A percentile compares a stretch with the other conserved stretches of the same genome.
Conservation (phyloP, 495 filamentous ascomycete species). For the Penicillium alfredii region DNA sequence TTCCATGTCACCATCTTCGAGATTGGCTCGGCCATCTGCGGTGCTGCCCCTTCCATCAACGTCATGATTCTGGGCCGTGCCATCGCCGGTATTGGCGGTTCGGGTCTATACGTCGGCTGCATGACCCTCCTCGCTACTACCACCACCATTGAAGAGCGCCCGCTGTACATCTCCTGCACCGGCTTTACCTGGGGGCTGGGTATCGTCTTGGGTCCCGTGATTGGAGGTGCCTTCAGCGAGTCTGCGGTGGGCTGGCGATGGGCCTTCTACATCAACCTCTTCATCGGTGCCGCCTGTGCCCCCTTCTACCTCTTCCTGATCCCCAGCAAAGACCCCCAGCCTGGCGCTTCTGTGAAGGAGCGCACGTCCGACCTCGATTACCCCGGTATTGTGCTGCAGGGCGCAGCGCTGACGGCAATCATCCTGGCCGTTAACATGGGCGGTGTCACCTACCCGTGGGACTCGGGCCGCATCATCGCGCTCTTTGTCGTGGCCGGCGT, state of each 20-base stretch:
- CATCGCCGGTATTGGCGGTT: slow-evolving; percentile 34
- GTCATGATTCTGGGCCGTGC: slow-evolving; percentile 31
- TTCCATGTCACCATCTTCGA: slow-evolving; percentile 23
- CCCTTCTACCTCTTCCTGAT: slow-evolving; percentile 3
- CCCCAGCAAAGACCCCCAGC: not conserved
- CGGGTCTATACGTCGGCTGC: slow-evolving; percentile 46
- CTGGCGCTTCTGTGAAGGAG: not conserved
- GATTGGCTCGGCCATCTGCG: slow-evolving; percentile 28
- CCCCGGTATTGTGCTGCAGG: slow-evolving; percentile 12
- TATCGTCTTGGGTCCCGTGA: slow-evolving; percentile 42
- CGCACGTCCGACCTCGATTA: slow-evolving; percentile 6
- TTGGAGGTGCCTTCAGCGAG: slow-evolving; percentile 7
- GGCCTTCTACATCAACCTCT: slow-evolving; percentile 14
- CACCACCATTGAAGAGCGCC: slow-evolving; percentile 38
- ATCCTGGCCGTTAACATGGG: slow-evolving; percentile 20
- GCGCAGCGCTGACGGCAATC: slow-evolving; percentile 8
- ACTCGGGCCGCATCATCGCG: slow-evolving; percentile 42
- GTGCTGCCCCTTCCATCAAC: slow-evolving; percentile 26
- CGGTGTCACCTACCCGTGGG: slow-evolving; percentile 26
- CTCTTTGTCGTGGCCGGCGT: slow-evolving; percentile 44
- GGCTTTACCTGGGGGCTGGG: slow-evolving; percentile 40
- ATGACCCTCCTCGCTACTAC: slow-evolving; percentile 37
- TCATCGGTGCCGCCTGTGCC: slow-evolving; percentile 1
- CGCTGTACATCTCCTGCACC: slow-evolving; percentile 37
- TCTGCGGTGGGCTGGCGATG: slow-evolving; percentile 7